Percentiles rank a stretch among this genome's conserved stretches.
These are phyloP conservation scores for Schoenoplectus triqueter DNA, from an alignment of 202 grass and related monocot species.

Conservation along the genomic window DNA sequence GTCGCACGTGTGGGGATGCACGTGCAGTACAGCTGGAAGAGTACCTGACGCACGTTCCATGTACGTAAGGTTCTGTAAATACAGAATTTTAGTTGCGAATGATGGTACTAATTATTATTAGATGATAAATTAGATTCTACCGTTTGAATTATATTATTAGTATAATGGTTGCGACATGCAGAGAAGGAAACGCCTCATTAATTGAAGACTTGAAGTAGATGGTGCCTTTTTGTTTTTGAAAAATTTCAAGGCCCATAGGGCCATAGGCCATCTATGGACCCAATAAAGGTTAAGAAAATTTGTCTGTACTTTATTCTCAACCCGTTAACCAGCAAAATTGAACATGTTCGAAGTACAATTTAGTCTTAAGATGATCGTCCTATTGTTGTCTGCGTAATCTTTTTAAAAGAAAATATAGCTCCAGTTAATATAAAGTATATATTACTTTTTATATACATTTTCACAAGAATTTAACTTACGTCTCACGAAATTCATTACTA, in stretches of 20 bases:
- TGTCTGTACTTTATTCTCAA: neutral
- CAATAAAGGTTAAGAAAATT: neutral
- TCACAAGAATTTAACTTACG: too few species aligned
- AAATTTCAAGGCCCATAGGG: neutral
- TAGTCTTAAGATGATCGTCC: neutral
- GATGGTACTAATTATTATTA: slow-evolving; percentile 26
- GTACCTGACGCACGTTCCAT: slow-evolving; percentile 38
- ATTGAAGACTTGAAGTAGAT: neutral
- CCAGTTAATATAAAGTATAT: too few species aligned
- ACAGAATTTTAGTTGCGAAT: slow-evolving; percentile 30
- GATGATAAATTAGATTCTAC: slow-evolving; percentile 4
- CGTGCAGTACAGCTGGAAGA: slow-evolving; percentile 25
- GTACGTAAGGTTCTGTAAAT: slow-evolving; percentile 17
- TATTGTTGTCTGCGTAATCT: neutral
- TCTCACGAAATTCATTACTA: too few species aligned
- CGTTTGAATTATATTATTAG: neutral
- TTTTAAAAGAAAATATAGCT: too few species aligned
- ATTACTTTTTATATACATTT: too few species aligned
- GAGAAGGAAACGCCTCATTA: neutral
- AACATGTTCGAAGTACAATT: neutral
- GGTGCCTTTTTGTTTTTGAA: neutral
- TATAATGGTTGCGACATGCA: slow-evolving; percentile 14
- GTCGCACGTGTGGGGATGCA: slow-evolving; percentile 37
- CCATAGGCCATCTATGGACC: neutral
- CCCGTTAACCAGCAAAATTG: neutral